Conservation (phyloP, 2,329 filamentous ascomycete species). For the Claviceps pazoutovae region DNA sequence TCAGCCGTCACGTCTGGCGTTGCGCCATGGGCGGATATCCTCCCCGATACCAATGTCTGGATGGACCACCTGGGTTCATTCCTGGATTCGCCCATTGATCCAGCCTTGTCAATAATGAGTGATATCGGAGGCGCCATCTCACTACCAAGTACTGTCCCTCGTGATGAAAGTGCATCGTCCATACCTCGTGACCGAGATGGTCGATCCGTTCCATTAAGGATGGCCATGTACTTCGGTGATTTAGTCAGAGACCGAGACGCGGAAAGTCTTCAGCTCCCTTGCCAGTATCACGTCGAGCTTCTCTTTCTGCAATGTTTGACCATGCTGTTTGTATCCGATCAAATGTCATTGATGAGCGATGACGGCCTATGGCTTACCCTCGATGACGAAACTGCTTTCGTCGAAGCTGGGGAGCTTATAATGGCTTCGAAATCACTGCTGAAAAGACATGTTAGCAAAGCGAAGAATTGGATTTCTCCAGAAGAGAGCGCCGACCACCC, state of each 20-base stretch:
- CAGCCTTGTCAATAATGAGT: constrained; percentile 61
- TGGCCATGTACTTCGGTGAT: constrained; percentile 55
- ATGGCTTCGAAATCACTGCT: constrained; percentile 26
- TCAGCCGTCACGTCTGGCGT: constrained; percentile 16
- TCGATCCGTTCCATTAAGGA: constrained; percentile 58
- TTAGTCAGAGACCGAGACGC: constrained; percentile 39
- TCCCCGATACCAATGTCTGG: constrained; percentile 56
- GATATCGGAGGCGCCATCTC: constrained; percentile 56
- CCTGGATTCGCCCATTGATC: constrained; percentile 36
- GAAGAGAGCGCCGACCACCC: constrained; percentile 14
- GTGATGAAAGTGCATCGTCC: not conserved
- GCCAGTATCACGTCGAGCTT: constrained; percentile 32
- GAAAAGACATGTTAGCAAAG: constrained; percentile 17
- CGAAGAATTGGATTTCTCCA: constrained; percentile 25
- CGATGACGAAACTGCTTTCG: constrained; percentile 19
- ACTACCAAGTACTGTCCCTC: constrained; percentile 24
- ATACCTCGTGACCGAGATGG: constrained; percentile 51
- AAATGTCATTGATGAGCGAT: constrained; percentile 30
- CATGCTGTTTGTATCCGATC: constrained; percentile 37
- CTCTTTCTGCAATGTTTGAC: constrained; percentile 38
- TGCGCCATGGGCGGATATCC: constrained; percentile 29
- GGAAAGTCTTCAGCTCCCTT: constrained; percentile 24
- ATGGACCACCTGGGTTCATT: constrained; percentile 43
- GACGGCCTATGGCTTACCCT: constrained; percentile 34
- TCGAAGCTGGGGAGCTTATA: constrained; percentile 30